Evolutionary conservation across 768 basidiomycete species (phyloP).

Genomic region (Boletus insuetus): DNA sequence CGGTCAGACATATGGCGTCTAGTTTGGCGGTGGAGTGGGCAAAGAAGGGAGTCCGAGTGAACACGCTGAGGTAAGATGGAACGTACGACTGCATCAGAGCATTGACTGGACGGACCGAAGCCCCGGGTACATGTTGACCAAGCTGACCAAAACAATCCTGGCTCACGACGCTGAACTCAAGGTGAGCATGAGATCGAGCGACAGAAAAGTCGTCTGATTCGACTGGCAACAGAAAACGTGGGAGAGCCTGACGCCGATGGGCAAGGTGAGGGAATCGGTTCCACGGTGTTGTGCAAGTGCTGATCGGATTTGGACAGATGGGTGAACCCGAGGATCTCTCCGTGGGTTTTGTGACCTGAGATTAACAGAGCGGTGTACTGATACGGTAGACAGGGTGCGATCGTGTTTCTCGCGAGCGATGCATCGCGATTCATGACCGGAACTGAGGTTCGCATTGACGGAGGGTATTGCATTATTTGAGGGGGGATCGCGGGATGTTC

Average conservation of each 20-base stretch:
- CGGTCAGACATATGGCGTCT: slow-evolving; percentile 92
- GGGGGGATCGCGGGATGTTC: slow-evolving; percentile 4
- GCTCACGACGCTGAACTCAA: slow-evolving; percentile 72
- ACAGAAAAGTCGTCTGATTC: not conserved
- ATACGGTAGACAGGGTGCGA: slow-evolving; percentile 56
- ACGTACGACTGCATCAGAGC: not conserved
- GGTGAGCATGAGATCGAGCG: slow-evolving; percentile 37
- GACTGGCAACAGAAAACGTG: slow-evolving; percentile 61
- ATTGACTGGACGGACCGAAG: slow-evolving; percentile 35
- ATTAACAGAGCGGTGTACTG: not conserved
- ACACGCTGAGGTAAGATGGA: slow-evolving; percentile 59
- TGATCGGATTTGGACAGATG: slow-evolving; percentile 49
- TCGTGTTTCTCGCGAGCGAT: slow-evolving; percentile 89
- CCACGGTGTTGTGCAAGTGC: slow-evolving; percentile 11
- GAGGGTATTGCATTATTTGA: slow-evolving; percentile 77
- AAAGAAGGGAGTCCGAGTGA: slow-evolving; percentile 82
- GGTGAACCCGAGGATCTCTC: slow-evolving; percentile 92
- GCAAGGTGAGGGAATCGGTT: slow-evolving; percentile 49
- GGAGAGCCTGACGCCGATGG: slow-evolving; percentile 85
- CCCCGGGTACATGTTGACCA: slow-evolving; percentile 94
- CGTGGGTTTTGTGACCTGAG: slow-evolving; percentile 37
- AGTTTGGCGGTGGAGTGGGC: slow-evolving; percentile 97
- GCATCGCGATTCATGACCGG: slow-evolving; percentile 91
- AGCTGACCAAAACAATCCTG: slow-evolving; percentile 81
- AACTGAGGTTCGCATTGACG: slow-evolving; percentile 80